Evolutionary conservation across 768 basidiomycete species (phyloP), one percentile per base, ranked within the genome.

Genomic region (Mrakia frigida): DNA sequence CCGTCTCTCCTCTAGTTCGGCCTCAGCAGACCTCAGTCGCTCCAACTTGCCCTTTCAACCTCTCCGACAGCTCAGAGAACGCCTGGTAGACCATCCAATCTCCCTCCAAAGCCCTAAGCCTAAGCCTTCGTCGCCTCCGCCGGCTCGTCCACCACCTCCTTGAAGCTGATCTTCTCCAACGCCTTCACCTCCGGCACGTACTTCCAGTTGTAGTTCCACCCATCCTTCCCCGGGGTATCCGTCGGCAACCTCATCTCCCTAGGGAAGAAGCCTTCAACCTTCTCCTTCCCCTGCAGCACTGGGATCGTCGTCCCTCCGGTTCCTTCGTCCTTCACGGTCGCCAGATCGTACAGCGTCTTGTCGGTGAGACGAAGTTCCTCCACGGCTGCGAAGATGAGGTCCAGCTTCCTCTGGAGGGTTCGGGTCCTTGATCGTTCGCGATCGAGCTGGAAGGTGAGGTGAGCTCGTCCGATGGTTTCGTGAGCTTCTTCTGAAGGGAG

Each of bases 201-300:
- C 63, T 28, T 31, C 76, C 76, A 77, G 11, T 59, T 71, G 52
- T 77, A 77, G 43, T 77, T 71, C 76, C 76, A 77, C 33, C 76
- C 76, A 3, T 59, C 50, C 50, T 50, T 77, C 28, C 71, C 70
- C 3, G 70, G 76, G 52, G 71, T 68, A 21, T 77, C 71, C 2
- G 76, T 77, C 53, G 65, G 67, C 60, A 73, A 25, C 43, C 61
- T 63, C 76, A 77, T 73, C 72, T 77, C 76, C 33, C 43, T 59
- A 3, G 76, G 76, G 76, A 77, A 77, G 52, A 77, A 14, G 13
- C 71, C 52, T 50, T 71, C 76, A 21, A 52, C 31, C 70, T 56
- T 71, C 7, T 23, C 65, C 72, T 28, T 50, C 39, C 37, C 71
- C 18, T 53, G 63, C 61, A 39, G 6, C 18, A 35, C 41, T 23